Conservation (phyloP, 352 stramenopile species). For the Globisporangium apiculatum region DNA sequence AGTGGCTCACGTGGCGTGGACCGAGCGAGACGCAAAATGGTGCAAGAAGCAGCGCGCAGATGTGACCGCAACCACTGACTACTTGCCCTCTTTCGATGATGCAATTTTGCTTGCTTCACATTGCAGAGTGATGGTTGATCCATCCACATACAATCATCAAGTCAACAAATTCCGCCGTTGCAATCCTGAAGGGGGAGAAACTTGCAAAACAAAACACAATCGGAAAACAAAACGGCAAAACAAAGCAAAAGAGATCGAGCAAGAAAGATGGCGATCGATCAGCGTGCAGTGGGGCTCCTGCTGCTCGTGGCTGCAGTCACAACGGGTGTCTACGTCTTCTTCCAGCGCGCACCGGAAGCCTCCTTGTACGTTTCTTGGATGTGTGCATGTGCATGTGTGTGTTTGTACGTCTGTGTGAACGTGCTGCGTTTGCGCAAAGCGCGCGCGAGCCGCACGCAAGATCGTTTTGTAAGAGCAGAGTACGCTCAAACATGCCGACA, state of each 20-base stretch:
- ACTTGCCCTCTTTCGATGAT: no score
- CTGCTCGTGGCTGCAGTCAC: slow-evolving; percentile 31
- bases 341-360: slow-evolving; percentile 53
- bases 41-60: no score
- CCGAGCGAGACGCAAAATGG: no score
- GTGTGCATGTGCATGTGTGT: not conserved
- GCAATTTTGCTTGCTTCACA: no score
- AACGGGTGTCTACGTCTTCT: slow-evolving; percentile 59
- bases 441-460: no score
- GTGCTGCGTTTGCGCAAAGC: no score
- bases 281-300: slow-evolving; percentile 33
- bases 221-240: not conserved
- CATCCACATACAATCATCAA: not conserved
- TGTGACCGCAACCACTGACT: no score
- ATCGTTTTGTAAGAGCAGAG: no score
- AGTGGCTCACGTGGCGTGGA: no score
- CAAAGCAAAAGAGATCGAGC: not conserved
- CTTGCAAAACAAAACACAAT: not conserved
- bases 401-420: not conserved
- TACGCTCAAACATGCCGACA: no score
- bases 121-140: no score
- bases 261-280: slow-evolving; percentile 5
- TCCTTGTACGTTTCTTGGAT: slow-evolving; percentile 42
- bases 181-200: not conserved
- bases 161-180: slow-evolving; percentile 9